A percentile compares a stretch with the other conserved stretches of the same genome.
Evolutionary conservation across 805 yeast genomes (phyloP).

Genomic region (Saccharomycopsis sp.): DNA sequence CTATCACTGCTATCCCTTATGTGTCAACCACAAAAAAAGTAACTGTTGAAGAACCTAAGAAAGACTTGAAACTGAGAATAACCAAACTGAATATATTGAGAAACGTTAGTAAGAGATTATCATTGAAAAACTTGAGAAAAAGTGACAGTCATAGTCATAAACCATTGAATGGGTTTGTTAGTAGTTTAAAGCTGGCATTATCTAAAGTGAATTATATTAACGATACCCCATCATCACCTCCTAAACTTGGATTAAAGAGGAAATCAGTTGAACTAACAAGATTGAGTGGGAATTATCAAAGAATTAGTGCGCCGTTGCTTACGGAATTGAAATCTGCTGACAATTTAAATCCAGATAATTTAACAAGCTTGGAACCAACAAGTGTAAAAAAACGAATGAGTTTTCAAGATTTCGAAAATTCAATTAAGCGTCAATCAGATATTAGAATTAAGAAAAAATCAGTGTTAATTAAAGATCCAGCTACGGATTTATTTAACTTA

Average conservation of each 20-base stretch:
- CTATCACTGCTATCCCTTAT: background rate
- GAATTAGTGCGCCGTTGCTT: background rate
- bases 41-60: background rate
- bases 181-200: too few species aligned
- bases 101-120: too few species aligned
- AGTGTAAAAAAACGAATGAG: background rate
- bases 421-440: too few species aligned
- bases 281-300: background rate
- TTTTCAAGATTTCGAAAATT: background rate
- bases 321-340: background rate
- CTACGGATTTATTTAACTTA: constrained; percentile 12
- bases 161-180: background rate
- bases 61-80: background rate
- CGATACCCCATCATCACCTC: too few species aligned
- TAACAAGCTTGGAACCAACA: background rate
- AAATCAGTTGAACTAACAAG: background rate
- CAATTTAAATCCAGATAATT: background rate
- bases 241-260: too few species aligned
- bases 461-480: constrained; percentile 9
- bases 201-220: too few species aligned
- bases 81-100: background rate
- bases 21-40: background rate
- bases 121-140: too few species aligned
- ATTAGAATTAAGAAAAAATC: constrained; percentile 15
- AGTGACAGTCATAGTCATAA: background rate